A percentile compares a stretch with the other conserved stretches of the same genome.
phyloP scores from a whole-genome alignment of 106 monocot genomes.

The Dendrobium catenatum region DNA sequence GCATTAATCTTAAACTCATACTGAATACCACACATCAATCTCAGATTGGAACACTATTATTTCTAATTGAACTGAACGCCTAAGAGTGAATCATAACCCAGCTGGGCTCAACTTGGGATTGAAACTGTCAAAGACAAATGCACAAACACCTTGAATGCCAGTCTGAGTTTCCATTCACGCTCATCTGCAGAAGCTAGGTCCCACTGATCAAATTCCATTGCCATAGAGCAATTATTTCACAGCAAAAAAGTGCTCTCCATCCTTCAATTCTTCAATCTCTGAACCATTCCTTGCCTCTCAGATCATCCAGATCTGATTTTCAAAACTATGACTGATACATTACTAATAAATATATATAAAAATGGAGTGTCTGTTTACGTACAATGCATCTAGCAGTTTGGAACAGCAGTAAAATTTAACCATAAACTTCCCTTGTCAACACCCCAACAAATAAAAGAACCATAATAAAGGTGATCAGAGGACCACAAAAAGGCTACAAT shows the following conservation, averaged over 20 bases:
- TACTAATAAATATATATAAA: neutral
- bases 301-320: neutral
- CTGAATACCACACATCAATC: neutral
- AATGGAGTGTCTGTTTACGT: neutral
- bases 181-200: neutral
- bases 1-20: neutral
- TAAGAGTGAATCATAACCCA: no score
- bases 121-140: neutral
- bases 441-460: neutral
- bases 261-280: neutral
- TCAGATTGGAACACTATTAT: neutral
- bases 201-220: neutral
- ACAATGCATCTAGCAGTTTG: neutral
- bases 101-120: neutral
- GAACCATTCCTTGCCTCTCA: neutral
- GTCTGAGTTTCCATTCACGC: neutral
- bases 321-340: neutral
- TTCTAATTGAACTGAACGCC: neutral
- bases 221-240: neutral
- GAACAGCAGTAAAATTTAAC: neutral
- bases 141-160: neutral
- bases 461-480: neutral
- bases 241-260: neutral
- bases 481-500: neutral
- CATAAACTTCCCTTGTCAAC: neutral